Evolutionary conservation across 768 basidiomycete species (phyloP), one percentile per base, ranked within the genome.

Genomic region (Lactarius indigo): DNA sequence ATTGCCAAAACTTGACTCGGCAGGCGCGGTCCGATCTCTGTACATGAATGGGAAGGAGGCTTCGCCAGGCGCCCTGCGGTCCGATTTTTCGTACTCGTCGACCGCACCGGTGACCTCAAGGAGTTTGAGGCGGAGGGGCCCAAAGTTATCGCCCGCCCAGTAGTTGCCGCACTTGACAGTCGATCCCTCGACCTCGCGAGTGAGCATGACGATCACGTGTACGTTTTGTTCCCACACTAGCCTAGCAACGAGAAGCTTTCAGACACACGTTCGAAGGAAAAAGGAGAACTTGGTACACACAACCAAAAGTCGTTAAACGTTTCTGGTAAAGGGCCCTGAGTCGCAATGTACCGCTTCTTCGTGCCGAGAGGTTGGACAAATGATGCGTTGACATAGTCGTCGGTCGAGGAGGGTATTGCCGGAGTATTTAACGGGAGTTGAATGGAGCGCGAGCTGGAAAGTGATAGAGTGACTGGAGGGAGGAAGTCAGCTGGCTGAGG

Each of bases 271-370:
- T 20, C 4, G 17, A 23, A 57, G 37, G 20, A 33, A 31, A 23
- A 31, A 6, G 31, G 31, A 30, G 15, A 30, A 8, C 17, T 57
- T 37, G n/a, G 42, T 31, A 85, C 90, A 77, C 75, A 92, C 87
- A 90, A 92, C 96, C 96, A 98, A 73, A 98, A 98, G 75, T 98
- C 96, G 6, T 82, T 80, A 75, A 88, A 96, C 0, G 96, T 98
- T 31, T 91, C 86, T 12, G 90, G 90, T 10, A 98, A 79, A 5
- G 96, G 96, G 5, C 96, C 96, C 75, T 98, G 96, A 2, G 96
- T 97, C 4, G 96, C 96, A 64, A 98, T 97, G 73, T 96, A 98
- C 57, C 89, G 84, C 74, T 86, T 86, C 35, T 78, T 81, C 1
- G 96, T 96, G 2, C 89, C 89, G 23, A 93, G 78, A 2, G 96